Evolutionary conservation across 257 asterid species (phyloP).

Genomic region (Przewalskia tangutica): DNA sequence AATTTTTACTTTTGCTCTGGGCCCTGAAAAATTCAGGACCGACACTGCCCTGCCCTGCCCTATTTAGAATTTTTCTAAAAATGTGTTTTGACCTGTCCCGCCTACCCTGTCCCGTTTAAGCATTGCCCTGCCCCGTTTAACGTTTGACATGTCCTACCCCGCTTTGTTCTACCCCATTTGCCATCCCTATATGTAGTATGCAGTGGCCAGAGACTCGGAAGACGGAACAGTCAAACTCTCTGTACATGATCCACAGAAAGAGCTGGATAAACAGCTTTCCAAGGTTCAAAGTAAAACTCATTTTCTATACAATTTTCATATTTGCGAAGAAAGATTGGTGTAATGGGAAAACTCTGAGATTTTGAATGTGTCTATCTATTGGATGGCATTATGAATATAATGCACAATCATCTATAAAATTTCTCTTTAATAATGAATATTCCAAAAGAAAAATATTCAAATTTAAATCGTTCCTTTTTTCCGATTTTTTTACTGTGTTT

Average conservation of each 20-base stretch:
- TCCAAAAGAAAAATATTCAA: too few relatives aligned
- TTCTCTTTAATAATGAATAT: neutral
- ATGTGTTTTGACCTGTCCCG: too few relatives aligned
- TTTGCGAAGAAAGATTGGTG: neutral
- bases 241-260: neutral
- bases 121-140: too few relatives aligned
- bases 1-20: too few relatives aligned
- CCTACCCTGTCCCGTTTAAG: too few relatives aligned
- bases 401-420: neutral
- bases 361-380: neutral
- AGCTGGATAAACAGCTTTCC: neutral
- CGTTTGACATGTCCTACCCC: too few relatives aligned
- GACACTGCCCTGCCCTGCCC: too few relatives aligned
- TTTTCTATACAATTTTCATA: neutral
- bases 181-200: too few relatives aligned
- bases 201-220: neutral
- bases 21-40: too few relatives aligned
- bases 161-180: too few relatives aligned
- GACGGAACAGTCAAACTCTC: neutral
- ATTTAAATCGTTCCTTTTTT: neutral
- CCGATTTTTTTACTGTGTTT: too few relatives aligned
- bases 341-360: neutral
- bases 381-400: neutral
- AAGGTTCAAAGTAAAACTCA: neutral
- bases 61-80: too few relatives aligned